Conservation (phyloP, 495 filamentous ascomycete species). For the Daldinia decipiens region DNA sequence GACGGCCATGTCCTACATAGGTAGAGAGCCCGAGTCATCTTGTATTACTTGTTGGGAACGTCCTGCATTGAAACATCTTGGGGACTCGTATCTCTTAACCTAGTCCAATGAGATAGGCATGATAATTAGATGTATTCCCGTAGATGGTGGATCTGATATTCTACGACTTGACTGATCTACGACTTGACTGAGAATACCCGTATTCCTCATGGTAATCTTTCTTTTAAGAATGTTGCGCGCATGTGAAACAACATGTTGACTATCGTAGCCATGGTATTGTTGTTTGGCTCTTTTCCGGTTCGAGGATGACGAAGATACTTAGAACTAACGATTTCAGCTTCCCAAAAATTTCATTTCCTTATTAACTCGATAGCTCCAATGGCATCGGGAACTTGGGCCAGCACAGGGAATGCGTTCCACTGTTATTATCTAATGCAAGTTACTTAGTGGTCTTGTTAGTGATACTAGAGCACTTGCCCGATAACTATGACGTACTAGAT, state of each 20-base stretch:
- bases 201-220: constrained; percentile 7
- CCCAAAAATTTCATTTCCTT: constrained; percentile 4
- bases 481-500: constrained; percentile 39
- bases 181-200: constrained; percentile 11
- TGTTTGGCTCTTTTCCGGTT: constrained; percentile 20
- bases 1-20: constrained; percentile 5
- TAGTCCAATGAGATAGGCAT: too few species aligned
- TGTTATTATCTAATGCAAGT: constrained; percentile 26
- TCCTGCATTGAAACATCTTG: neutral
- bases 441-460: constrained; percentile 1
- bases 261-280: neutral
- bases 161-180: too few species aligned
- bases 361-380: neutral
- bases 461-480: constrained; percentile 8
- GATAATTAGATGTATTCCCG: constrained; percentile 1
- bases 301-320: constrained; percentile 24
- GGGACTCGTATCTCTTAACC: constrained; percentile 3
- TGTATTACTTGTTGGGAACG: neutral
- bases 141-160: constrained; percentile 14
- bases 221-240: constrained; percentile 1
- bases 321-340: constrained; percentile 20
- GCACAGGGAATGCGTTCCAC: constrained; percentile 15
- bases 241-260: neutral
- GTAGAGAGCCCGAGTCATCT: neutral
- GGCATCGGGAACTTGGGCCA: constrained; percentile 9